Evolutionary conservation across 768 basidiomycete species (phyloP), one percentile per base, ranked within the genome.

Genomic region (Neoboletus brunneissimus): DNA sequence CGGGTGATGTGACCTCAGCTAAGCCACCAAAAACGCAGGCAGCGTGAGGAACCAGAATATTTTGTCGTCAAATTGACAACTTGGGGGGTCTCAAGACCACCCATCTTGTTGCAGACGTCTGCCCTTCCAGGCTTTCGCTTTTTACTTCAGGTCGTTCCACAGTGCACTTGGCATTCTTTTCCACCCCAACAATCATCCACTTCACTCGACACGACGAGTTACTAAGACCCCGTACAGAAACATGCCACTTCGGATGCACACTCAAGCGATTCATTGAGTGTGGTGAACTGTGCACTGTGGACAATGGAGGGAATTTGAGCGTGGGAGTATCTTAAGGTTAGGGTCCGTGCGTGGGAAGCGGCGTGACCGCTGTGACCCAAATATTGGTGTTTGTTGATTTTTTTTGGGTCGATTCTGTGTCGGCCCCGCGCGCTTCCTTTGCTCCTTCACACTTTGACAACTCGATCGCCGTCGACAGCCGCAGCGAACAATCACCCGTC

Each of bases 401-500:
- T 73, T 72, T 72, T 71, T 60, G 57, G 72, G 65, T 67, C 66
- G 69, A 72, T 69, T 72, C 70, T 72, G 68, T 53, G 72, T 76
- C 76, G 76, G 75, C 72, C 74, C 71, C 75, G 74, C 70, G 72
- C 75, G 73, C 74, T 76, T 75, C 73, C 72, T 75, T 71, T 72
- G 59, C 67, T 71, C 75, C 71, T 73, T 76, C 73, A 70, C 75
- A 72, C 70, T 63, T 71, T 72, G 70, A 72, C 69, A 68, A 74
- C 73, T 77, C 71, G 76, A 79, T 77, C 79, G 75, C 73, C 77
- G 73, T 72, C 74, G 78, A 75, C 75, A 67, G 63, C 72, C 71
- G 68, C 78, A 76, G 73, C 75, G 77, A 72, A 70, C 72, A 68
- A 71, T 67, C 67, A 65, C 69, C 66, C 67, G 61, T 70, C 72